phyloP scores from a whole-genome alignment of 2,329 filamentous ascomycete genomes.

The Westerdykella sp. region DNA sequence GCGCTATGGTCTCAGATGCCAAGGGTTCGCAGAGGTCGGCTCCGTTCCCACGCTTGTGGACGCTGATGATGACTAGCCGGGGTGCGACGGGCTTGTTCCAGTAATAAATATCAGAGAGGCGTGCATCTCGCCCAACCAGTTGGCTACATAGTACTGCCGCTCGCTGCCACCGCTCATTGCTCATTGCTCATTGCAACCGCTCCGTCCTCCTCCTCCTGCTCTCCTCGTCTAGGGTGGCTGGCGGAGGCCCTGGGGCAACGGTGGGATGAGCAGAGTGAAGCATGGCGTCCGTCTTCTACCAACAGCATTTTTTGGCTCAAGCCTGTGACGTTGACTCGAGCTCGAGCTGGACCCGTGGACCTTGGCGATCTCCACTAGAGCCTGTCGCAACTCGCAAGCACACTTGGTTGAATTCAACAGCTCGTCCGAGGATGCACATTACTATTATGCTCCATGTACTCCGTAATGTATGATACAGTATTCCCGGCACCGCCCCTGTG shows the following conservation, averaged over 20 bases:
- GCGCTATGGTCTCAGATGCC: slow-evolving; percentile 7
- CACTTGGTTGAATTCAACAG: too few relatives aligned
- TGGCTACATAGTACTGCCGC: slow-evolving; percentile 1
- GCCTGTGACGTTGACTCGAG: background rate
- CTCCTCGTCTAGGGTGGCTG: background rate
- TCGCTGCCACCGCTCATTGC: background rate
- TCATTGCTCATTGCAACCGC: background rate
- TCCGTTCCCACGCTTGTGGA: slow-evolving; percentile 14
- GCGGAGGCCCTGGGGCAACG: too few relatives aligned
- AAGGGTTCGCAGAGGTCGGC: background rate
- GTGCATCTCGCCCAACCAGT: background rate
- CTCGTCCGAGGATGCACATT: too few relatives aligned
- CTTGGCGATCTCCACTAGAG: too few relatives aligned
- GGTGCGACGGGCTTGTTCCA: slow-evolving; percentile 1
- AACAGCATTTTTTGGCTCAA: too few relatives aligned
- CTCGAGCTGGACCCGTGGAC: background rate
- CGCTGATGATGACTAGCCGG: slow-evolving; percentile 5
- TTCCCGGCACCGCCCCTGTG: too few relatives aligned
- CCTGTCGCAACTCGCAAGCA: too few relatives aligned
- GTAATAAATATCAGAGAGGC: slow-evolving; percentile 7
- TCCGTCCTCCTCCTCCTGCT: background rate
- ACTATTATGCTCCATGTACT: too few relatives aligned
- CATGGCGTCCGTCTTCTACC: too few relatives aligned
- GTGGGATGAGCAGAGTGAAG: too few relatives aligned
- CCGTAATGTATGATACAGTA: too few relatives aligned